Evolutionary conservation across 176 grass and related monocot species (phyloP), one percentile per base, ranked within the genome.

Genomic region (Aegilops sharonensis): DNA sequence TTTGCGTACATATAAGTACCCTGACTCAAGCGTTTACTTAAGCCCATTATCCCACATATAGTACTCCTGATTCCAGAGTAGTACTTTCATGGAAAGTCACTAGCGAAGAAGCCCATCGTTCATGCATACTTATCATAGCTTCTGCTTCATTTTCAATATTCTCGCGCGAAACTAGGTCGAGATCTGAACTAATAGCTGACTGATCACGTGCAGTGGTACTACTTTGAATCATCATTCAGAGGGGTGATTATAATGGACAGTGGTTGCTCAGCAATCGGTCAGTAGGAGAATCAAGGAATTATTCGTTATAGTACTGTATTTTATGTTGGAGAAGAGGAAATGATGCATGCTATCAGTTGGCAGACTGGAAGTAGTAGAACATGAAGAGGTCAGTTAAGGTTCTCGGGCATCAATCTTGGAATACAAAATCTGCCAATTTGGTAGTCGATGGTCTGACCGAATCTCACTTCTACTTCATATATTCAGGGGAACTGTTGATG

Each of bases 21-120:
- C 62, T 64, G 23, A 29, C 12, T 68, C 65, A 29, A 68, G 65
- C 68, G 68, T 72, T 42, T 71, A 71, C 35, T 71, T 71, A 40
- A 71, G 31, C 18, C 68, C 35, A 71, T 39, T 15, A 20, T 52
- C 48, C 14, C 18, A 39, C 20, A 71, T 42, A 72, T 13, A 23
- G 9, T 48, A 39, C 54, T 57, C 54, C 17, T 21, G 54, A 57
- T 57, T 57, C 18, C 18, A 23, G 36, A 29, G 57, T 31, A 29
- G 57, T 31, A 34, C 45, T 81, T 90, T 90, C 89, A 83, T 73
- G 73, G 89, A 79, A 90, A 66, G 20, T 87, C 73, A 54, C 70
- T 17, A 20, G 2, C 42, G 52, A 56, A 20, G 52, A 56, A 56
- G 17, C 11, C n/a, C 31, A 60, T 83, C 12, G 23, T 29, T 30